These are phyloP conservation scores for Neonothopanus nambi DNA, from an alignment of 1,284 basidiomycete species.

Conservation along the genomic window DNA sequence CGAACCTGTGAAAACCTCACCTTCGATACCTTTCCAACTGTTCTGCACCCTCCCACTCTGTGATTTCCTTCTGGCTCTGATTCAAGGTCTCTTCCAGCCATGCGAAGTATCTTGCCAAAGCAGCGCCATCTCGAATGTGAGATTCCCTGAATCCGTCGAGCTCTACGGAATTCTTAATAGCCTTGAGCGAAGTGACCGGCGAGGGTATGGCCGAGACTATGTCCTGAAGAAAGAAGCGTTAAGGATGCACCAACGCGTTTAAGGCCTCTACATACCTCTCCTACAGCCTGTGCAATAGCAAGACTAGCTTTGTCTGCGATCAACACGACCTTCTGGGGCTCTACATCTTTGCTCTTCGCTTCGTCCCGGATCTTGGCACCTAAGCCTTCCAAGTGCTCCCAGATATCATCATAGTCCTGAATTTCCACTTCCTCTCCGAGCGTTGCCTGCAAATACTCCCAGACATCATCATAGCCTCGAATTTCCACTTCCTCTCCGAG, in stretches of 20 bases:
- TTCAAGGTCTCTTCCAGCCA: slow-evolving; percentile 90
- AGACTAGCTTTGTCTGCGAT: slow-evolving; percentile 75
- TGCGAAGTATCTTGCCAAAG: slow-evolving; percentile 86
- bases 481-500: slow-evolving; percentile 68
- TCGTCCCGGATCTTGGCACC: slow-evolving; percentile 39
- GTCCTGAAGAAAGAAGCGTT: slow-evolving; percentile 34
- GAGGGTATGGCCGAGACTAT: slow-evolving; percentile 67
- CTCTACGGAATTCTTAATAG: slow-evolving; percentile 88
- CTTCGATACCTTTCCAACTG: slow-evolving; percentile 80
- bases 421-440: slow-evolving; percentile 68
- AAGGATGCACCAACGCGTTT: slow-evolving; percentile 16
- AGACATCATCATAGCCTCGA: slow-evolving; percentile 72
- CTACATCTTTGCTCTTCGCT: slow-evolving; percentile 35
- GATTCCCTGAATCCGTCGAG: slow-evolving; percentile 87
- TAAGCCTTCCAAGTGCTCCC: slow-evolving; percentile 57
- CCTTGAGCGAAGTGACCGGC: slow-evolving; percentile 81
- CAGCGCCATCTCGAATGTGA: slow-evolving; percentile 90
- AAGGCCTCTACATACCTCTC: slow-evolving; percentile 45
- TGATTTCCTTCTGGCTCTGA: slow-evolving; percentile 61
- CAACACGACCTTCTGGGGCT: slow-evolving; percentile 54
- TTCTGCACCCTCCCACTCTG: slow-evolving; percentile 82
- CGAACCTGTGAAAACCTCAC: slow-evolving; percentile 40
- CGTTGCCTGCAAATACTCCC: slow-evolving; percentile 47
- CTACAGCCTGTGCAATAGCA: slow-evolving; percentile 77
- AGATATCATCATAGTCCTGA: slow-evolving; percentile 72